A percentile compares a stretch with the other conserved stretches of the same genome.
Conservation (phyloP, 495 filamentous ascomycete species). For the Emericellopsis terricola region DNA sequence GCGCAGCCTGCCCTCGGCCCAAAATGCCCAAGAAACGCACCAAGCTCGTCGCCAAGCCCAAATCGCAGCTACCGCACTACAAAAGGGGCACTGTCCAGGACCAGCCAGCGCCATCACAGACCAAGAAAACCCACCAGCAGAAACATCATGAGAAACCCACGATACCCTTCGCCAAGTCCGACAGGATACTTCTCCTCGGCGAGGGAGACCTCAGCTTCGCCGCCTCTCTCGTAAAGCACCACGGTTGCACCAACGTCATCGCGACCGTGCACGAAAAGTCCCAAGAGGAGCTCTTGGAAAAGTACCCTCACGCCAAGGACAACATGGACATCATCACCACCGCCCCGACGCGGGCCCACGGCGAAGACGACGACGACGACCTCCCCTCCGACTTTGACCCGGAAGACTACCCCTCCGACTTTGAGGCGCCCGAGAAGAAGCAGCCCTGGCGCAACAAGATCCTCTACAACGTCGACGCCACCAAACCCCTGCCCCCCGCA, state of each 20-base stretch:
- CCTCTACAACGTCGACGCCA: constrained; percentile 57
- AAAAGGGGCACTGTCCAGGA: too few relatives aligned
- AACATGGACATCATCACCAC: constrained; percentile 37
- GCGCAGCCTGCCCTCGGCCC: background rate
- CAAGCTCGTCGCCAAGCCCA: constrained; percentile 3
- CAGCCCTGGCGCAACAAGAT: constrained; percentile 16
- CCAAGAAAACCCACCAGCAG: constrained; percentile 2
- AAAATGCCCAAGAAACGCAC: constrained; percentile 20
- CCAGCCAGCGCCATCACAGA: too few relatives aligned
- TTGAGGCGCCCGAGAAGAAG: constrained; percentile 13
- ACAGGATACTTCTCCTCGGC: constrained; percentile 69
- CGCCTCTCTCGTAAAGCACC: constrained; percentile 49
- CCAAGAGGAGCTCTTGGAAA: constrained; percentile 31
- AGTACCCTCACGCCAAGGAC: constrained; percentile 59
- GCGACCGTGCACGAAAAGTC: constrained; percentile 30
- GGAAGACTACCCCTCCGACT: background rate
- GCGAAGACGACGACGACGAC: background rate
- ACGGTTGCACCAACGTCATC: constrained; percentile 47
- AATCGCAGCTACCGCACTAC: too few relatives aligned
- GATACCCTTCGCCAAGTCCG: constrained; percentile 54
- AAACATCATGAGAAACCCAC: constrained; percentile 9
- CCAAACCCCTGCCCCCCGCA: constrained; percentile 38
- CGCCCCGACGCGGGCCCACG: background rate
- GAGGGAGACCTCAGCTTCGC: constrained; percentile 94
- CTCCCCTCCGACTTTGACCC: background rate